Percentiles rank a stretch among this genome's conserved stretches.
Evolutionary conservation across 1,284 basidiomycete species (phyloP).

Genomic region (Heterobasidion annosum): DNA sequence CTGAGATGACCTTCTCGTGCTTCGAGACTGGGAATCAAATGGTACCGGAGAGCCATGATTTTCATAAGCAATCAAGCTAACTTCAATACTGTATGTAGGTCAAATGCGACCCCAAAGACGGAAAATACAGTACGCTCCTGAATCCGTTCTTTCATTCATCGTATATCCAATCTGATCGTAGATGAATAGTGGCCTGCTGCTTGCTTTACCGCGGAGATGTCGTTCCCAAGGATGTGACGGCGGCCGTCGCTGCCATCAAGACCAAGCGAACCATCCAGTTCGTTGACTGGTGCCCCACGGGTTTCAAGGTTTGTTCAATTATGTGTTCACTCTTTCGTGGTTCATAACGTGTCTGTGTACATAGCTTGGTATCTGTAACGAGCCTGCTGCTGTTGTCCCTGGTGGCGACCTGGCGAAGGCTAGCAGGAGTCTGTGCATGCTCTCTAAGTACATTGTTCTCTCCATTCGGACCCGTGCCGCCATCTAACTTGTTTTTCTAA

Average conservation of each 20-base stretch:
- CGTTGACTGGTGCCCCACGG: conserved; percentile 97
- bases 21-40: conserved; percentile 98
- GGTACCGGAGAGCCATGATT: conserved; percentile 31
- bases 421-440: conserved; percentile 93
- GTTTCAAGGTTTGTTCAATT: conserved; percentile 70
- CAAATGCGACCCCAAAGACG: conserved; percentile 91
- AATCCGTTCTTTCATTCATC: not conserved
- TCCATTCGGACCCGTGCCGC: not conserved
- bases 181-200: conserved; percentile 69
- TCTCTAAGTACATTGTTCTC: conserved; percentile 57
- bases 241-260: conserved; percentile 92
- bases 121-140: conserved; percentile 79
- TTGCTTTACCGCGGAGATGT: conserved; percentile 93
- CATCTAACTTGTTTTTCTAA: conserved; percentile 2
- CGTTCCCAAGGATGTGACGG: conserved; percentile 94
- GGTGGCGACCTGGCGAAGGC: conserved; percentile 95
- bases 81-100: no score
- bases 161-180: not conserved
- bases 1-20: conserved; percentile 98
- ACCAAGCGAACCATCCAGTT: conserved; percentile 97
- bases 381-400: conserved; percentile 85
- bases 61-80: conserved; percentile 43
- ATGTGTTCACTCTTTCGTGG: conserved; percentile 20
- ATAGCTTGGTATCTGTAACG: conserved; percentile 93
- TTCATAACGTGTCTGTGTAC: conserved; percentile 4